phyloP scores from a whole-genome alignment of 371 early-diverging fungal genomes.

The Capillidium rhysosporum region DNA sequence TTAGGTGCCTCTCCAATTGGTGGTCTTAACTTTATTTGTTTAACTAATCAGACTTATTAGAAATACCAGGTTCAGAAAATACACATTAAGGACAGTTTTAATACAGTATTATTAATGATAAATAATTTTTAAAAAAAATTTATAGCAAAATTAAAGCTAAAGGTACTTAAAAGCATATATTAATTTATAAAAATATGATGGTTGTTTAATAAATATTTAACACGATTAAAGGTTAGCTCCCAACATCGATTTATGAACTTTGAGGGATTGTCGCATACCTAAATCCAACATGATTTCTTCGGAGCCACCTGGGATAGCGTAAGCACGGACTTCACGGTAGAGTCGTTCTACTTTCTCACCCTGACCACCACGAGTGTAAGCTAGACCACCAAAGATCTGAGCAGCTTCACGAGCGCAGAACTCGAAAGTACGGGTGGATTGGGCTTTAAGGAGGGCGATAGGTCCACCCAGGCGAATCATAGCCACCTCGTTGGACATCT shows the following conservation, averaged over 20 bases:
- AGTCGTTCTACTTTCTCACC: slow-evolving; percentile 73
- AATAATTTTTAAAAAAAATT: too few relatives aligned
- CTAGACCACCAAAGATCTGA: slow-evolving; percentile 79
- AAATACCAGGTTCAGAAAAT: too few relatives aligned
- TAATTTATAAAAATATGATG: too few relatives aligned
- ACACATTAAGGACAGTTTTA: too few relatives aligned
- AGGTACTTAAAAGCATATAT: too few relatives aligned
- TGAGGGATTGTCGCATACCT: slow-evolving; percentile 57
- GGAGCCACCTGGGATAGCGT: slow-evolving; percentile 79
- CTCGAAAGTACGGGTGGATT: slow-evolving; percentile 68
- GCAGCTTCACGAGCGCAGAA: slow-evolving; percentile 75
- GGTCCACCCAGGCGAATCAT: slow-evolving; percentile 63
- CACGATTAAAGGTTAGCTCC: neutral
- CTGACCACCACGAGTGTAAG: slow-evolving; percentile 61
- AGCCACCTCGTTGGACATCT: slow-evolving; percentile 40
- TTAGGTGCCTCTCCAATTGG: too few relatives aligned
- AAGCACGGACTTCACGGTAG: slow-evolving; percentile 71
- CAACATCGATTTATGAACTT: slow-evolving; percentile 26
- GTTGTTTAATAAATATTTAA: too few relatives aligned
- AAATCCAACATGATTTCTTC: slow-evolving; percentile 68
- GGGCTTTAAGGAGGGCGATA: slow-evolving; percentile 75
- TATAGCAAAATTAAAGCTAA: too few relatives aligned
- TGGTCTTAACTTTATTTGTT: too few relatives aligned
- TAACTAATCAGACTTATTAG: too few relatives aligned
- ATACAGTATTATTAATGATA: too few relatives aligned